Base-by-base conservation (phyloP, 2,329 filamentous ascomycete genomes). In the Dothistroma pini region DNA sequence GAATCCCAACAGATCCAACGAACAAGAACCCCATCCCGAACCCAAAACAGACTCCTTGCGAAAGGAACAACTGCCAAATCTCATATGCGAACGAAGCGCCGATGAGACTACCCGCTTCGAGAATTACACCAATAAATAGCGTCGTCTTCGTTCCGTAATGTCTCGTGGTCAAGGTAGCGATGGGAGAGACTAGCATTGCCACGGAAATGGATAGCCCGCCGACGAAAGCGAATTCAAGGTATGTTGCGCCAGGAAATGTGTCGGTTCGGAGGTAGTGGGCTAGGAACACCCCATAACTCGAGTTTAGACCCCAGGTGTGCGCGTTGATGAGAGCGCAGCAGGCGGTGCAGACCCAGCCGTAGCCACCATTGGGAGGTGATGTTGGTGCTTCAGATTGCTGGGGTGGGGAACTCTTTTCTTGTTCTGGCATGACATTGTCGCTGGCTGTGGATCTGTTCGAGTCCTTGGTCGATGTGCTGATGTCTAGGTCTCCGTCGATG, bases 11-110 rank as follows among this genome's bases (percentile, higher is more conserved):
- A 4, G 81, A 85, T 0, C 84, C 84, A 0, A 89, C 88, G 71
- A 92, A 93, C 10, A 88, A 78, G 60, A 93, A 87, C 0, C 90
- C 90, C 82, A 93, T 88, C 2, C 89, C 90, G 22, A 88, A 74
- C n/a, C 90, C 90, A 64, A 93, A 93, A 57, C 86, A 84, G 2
- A 93, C 70, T 4, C 90, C 90, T 71, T 93, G 90, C 6, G 82
- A 84, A 0, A 93, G 81, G 60, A 92, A 86, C 0, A 95, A 80
- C 38, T 93, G 89, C 87, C 89, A 93, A 60, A 90, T 86, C 59
- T 84, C 70, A 16, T 72, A 78, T 0, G 88, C 83, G 68, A 91
- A 92, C 14, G 86, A 89, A 8, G 90, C 89, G 1, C 84, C 85
- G 50, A 92, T 83, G 62, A 93, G 82, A 22, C 85, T 86, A 9